Base-by-base conservation (phyloP, 306 rosid genomes). In the Cyclanthera cordifolia region DNA sequence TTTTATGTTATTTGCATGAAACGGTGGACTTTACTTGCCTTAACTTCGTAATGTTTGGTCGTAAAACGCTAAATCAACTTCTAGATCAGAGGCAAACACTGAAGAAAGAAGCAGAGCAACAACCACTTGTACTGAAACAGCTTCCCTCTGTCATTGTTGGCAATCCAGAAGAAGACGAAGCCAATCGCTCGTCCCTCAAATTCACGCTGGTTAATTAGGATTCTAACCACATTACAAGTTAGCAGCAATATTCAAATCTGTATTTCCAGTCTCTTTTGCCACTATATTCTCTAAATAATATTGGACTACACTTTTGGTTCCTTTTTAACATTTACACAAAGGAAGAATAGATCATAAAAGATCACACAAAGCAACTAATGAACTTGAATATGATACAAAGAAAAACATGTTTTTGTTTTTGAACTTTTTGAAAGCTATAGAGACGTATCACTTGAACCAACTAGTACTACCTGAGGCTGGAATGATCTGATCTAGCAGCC, bases 401-500 rank as follows among this genome's bases (percentile, higher is more conserved):
- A 56, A 59, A 17, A 10, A 59, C 10, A 43, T 45, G 5, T 45
- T 12, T 45, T 37, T n/a, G n/a, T n/a, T n/a, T n/a, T n/a, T n/a
- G n/a, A n/a, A n/a, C n/a, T n/a, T n/a, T n/a, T n/a, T n/a, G n/a
- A n/a, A n/a, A n/a, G n/a, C n/a, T n/a, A n/a, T n/a, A n/a, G n/a
- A n/a, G n/a, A n/a, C n/a, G n/a, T n/a, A n/a, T n/a, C n/a, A n/a
- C n/a, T n/a, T n/a, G n/a, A n/a, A n/a, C n/a, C 64, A 19, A 50
- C 43, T 61, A 28, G 50, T 19, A 41, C 69, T 63, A 20, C 52
- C 27, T 4, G 89, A 79, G 1, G 72, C 95, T 90, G 80, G 83
- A 88, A 51, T 88, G 83, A 6, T 90, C 97, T 1, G 90, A 87
- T 65, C 74, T 78, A 52, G 71, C 75, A 10, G 87, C 78, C 19